Conservation (phyloP, 2,329 filamentous ascomycete species). For the Penicillium sp. region DNA sequence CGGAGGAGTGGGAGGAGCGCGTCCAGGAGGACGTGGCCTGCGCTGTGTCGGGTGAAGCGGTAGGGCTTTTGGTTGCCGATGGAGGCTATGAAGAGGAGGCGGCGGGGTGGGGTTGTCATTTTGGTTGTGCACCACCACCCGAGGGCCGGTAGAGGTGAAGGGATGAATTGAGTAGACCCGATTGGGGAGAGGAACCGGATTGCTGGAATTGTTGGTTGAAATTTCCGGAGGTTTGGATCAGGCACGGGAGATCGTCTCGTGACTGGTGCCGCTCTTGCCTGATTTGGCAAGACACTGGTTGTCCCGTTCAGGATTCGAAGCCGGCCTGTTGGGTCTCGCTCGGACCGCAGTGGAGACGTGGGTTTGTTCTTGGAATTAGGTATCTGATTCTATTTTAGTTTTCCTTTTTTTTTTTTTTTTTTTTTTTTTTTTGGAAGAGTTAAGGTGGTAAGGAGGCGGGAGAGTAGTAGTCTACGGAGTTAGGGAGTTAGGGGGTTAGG, state of each 20-base stretch:
- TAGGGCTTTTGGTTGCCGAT: constrained; percentile 79
- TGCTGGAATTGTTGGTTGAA: background rate
- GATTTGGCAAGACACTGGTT: constrained; percentile 1
- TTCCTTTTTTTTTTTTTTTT: background rate
- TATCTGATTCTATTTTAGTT: no score
- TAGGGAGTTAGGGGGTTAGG: no score
- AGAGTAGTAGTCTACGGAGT: no score
- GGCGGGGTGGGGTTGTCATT: constrained; percentile 20
- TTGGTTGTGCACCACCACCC: background rate
- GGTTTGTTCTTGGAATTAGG: background rate
- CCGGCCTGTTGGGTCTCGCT: constrained; percentile 8
- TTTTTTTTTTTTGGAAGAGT: background rate
- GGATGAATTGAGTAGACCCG: background rate
- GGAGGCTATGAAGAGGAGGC: constrained; percentile 71
- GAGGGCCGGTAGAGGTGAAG: background rate
- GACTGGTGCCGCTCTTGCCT: constrained; percentile 10
- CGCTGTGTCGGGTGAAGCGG: constrained; percentile 77
- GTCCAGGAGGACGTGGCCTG: constrained; percentile 75
- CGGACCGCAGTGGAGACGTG: background rate
- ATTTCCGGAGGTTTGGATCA: constrained; percentile 9
- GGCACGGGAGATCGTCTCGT: constrained; percentile 23
- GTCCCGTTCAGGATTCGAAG: background rate
- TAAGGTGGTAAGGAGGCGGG: no score
- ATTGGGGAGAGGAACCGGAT: background rate
- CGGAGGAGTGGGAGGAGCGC: constrained; percentile 54